Base-by-base conservation (phyloP, 2,329 filamentous ascomycete genomes). In the Pyrenophora graminea region DNA sequence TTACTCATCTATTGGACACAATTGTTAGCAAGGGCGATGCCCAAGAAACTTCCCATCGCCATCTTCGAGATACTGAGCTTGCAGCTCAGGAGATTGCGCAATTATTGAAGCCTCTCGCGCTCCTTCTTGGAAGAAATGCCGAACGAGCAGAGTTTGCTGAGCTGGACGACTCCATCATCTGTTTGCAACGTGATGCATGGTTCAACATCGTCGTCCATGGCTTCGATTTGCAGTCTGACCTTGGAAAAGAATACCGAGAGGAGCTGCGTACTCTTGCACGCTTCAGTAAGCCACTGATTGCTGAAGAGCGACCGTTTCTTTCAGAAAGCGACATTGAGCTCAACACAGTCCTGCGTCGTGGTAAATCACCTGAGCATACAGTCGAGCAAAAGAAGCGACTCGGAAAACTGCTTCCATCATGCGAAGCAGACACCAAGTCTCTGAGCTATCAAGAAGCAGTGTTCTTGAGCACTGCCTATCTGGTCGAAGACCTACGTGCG, bases 201-300 rank as follows among this genome's bases (percentile, higher is more conserved):
- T 97, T 97, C 77, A 99, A 99, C 66, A 91, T 97, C 56, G 90
- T 92, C 18, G 89, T 96, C 0, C 94, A 99, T 71, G 94, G 92
- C 4, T 96, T 97, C 69, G 87, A 86, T 8, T 80, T 88, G 9
- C 82, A 83, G 13, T 93, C 91, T 0, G 82, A 86, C 13, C 83
- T 89, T 47, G 89, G 87, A 15, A 87, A 86, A 68, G 83, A 84
- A 59, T 85, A 95, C 63, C 74, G 86, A 42, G 82, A 87, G 50
- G 91, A 97, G 68, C 80, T 99, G 17, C 85, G 89, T 19, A 80
- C 90, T 31, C 86, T 99, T 69, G 93, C 95, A 1, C 85, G 91
- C 44, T 87, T 96, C 73, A 96, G 92, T 10, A 87, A 89, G 23
- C 89, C 94, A 0, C 77, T 99, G 47, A 88, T 99, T 27, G 86